Evolutionary conservation across 768 basidiomycete species (phyloP).

Genomic region (Neoboletus magnificus): DNA sequence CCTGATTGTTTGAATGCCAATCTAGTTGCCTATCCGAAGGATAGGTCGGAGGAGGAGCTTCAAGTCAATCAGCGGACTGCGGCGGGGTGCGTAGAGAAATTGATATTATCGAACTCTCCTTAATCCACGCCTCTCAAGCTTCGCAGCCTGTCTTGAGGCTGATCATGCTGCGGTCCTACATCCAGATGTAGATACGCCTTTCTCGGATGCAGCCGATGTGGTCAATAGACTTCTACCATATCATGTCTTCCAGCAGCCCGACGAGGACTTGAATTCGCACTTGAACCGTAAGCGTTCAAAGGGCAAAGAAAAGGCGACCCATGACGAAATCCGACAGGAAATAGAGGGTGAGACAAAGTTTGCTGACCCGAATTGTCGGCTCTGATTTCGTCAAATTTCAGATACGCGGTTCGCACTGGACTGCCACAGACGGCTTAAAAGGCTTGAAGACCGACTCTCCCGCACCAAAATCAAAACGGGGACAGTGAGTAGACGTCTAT

Average conservation of each 20-base stretch:
- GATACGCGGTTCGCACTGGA: conserved; percentile 70
- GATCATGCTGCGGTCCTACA: conserved; percentile 61
- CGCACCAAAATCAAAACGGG: conserved; percentile 51
- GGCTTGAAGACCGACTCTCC: conserved; percentile 57
- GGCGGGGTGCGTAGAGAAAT: conserved; percentile 43
- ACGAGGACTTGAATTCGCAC: conserved; percentile 52
- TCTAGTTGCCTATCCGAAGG: conserved; percentile 28
- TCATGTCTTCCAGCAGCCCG: conserved; percentile 75
- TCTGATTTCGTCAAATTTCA: conserved; percentile 27
- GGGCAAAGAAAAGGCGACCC: conserved; percentile 60
- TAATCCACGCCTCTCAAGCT: conserved; percentile 37
- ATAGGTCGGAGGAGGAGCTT: conserved; percentile 49
- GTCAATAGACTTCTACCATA: conserved; percentile 75
- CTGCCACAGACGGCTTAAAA: conserved; percentile 56
- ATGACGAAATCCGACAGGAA: conserved; percentile 45
- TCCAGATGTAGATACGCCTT: conserved; percentile 71
- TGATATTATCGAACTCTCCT: conserved; percentile 6
- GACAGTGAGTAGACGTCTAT: conserved; percentile 42
- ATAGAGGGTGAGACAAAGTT: conserved; percentile 44
- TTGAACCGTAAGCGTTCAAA: conserved; percentile 35
- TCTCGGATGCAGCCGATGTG: conserved; percentile 57
- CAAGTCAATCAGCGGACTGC: conserved; percentile 44
- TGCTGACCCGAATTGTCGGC: not conserved
- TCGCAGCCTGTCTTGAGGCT: conserved; percentile 51
- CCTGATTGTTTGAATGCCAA: conserved; percentile 27